Conservation (phyloP, 345 rosid species). For the Hibiscus trionum region DNA sequence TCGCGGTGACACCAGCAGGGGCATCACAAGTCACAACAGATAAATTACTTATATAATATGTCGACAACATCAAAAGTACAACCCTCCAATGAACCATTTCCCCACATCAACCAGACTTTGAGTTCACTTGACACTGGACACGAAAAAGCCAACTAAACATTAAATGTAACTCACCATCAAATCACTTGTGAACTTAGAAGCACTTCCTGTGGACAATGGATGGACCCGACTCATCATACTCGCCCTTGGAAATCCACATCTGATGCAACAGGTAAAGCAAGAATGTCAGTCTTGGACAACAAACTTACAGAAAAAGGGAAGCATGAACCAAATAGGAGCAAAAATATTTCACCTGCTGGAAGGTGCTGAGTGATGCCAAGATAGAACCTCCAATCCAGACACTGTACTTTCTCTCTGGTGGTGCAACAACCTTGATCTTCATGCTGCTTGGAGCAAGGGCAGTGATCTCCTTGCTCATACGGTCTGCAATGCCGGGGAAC, state of each 20-base stretch:
- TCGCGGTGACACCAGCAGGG: not conserved
- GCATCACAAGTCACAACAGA: not conserved
- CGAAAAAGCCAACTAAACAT: not conserved
- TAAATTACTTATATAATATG: not conserved
- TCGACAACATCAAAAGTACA: not conserved
- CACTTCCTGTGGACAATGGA: not conserved
- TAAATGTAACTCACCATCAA: not conserved
- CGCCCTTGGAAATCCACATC: not conserved
- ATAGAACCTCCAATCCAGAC: slow-evolving; percentile 78
- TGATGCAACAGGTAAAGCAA: not conserved
- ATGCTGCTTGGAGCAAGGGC: slow-evolving; percentile 31
- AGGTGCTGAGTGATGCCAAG: slow-evolving; percentile 69
- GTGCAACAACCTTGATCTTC: slow-evolving; percentile 22
- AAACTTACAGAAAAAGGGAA: not conserved
- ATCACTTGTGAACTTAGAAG: not conserved
- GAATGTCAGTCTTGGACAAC: not conserved
- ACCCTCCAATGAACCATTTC: not conserved
- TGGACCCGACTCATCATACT: not conserved
- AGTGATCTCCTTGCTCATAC: slow-evolving; percentile 71
- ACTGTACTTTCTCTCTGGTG: slow-evolving; percentile 29
- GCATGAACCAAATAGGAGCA: not conserved
- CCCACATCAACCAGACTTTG: not conserved
- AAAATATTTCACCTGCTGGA: slow-evolving; percentile 46
- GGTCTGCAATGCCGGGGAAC: slow-evolving; percentile 67
- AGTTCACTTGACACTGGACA: not conserved